Evolutionary conservation across 2,329 filamentous ascomycete genomes (phyloP).

Genomic region (Graphilbum ipis-grandicollis): DNA sequence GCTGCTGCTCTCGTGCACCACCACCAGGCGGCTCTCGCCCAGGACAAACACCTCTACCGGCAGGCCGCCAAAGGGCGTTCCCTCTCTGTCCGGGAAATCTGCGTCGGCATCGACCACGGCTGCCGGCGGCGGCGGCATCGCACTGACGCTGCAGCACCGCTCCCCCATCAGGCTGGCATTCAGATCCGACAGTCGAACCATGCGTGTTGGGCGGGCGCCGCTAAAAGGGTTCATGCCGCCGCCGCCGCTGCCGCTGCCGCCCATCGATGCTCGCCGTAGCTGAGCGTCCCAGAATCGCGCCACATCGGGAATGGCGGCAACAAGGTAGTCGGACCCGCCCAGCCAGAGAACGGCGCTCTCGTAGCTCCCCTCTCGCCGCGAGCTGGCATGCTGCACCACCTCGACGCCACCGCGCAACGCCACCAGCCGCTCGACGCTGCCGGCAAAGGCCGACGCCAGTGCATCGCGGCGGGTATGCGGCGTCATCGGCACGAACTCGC

Average conservation of each 20-base stretch:
- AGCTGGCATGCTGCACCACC: slow-evolving; percentile 21
- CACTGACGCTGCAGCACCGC: slow-evolving; percentile 32
- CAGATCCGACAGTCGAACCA: slow-evolving; percentile 37
- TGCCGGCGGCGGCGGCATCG: too few species aligned
- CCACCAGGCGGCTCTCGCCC: slow-evolving; percentile 36
- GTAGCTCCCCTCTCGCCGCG: slow-evolving; percentile 16
- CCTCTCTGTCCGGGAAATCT: slow-evolving; percentile 5
- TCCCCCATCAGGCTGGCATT: slow-evolving; percentile 37
- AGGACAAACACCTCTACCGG: slow-evolving; percentile 36
- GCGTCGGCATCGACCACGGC: slow-evolving; percentile 1
- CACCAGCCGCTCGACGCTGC: slow-evolving; percentile 32
- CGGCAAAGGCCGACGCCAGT: slow-evolving; percentile 23
- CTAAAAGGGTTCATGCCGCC: slow-evolving; percentile 35
- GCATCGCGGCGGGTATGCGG: slow-evolving; percentile 41
- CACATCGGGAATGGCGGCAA: slow-evolving; percentile 37
- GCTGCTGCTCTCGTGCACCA: slow-evolving; percentile 30
- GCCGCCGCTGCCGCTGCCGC: slow-evolving; percentile 19
- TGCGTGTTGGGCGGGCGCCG: slow-evolving; percentile 34
- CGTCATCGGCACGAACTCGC: slow-evolving; percentile 47
- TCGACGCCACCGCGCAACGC: slow-evolving; percentile 34
- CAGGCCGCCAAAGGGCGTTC: too few species aligned
- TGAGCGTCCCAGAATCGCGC: slow-evolving; percentile 43
- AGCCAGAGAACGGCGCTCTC: slow-evolving; percentile 41
- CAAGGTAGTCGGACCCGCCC: slow-evolving; percentile 32
- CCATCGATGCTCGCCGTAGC: slow-evolving; percentile 30